phyloP scores from a whole-genome alignment of 805 yeast species.

The Kodamaea laetipori region DNA sequence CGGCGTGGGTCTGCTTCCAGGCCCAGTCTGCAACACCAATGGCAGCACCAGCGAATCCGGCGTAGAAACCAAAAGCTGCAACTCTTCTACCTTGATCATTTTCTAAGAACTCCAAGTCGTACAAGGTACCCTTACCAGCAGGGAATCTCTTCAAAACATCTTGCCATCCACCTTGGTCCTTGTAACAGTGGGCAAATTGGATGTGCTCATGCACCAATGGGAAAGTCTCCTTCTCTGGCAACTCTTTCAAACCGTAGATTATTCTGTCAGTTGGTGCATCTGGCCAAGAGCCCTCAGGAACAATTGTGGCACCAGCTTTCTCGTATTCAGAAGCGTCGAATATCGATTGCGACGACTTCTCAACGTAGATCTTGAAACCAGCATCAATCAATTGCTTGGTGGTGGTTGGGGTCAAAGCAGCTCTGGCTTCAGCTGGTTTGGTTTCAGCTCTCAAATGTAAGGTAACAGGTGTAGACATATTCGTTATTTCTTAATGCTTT shows the following conservation, averaged over 20 bases:
- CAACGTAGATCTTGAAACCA: constrained; percentile 87
- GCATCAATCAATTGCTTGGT: constrained; percentile 81
- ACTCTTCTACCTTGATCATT: constrained; percentile 97
- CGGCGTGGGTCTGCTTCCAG: constrained; percentile 75
- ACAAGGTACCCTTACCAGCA: constrained; percentile 84
- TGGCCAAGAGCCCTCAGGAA: constrained; percentile 93
- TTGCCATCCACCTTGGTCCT: constrained; percentile 97
- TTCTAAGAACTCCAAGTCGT: constrained; percentile 92
- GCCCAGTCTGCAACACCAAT: constrained; percentile 94
- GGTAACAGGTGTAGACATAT: constrained; percentile 45
- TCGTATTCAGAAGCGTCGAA: constrained; percentile 77
- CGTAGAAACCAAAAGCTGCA: constrained; percentile 99
- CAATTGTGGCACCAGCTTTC: constrained; percentile 80
- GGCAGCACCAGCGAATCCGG: constrained; percentile 99
- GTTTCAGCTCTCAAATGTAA: constrained; percentile 95
- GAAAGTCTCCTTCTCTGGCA: constrained; percentile 86
- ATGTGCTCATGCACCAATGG: constrained; percentile 95
- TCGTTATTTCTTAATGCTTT: constrained; percentile 3
- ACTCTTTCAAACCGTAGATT: constrained; percentile 90
- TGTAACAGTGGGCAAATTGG: constrained; percentile 98
- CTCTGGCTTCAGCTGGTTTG: constrained; percentile 96
- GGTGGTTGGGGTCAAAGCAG: constrained; percentile 92
- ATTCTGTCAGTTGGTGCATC: constrained; percentile 87
- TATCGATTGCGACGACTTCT: constrained; percentile 81
- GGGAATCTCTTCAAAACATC: constrained; percentile 88